Conservation (phyloP, 371 early-diverging fungal species). For the Mucor ambiguus region DNA sequence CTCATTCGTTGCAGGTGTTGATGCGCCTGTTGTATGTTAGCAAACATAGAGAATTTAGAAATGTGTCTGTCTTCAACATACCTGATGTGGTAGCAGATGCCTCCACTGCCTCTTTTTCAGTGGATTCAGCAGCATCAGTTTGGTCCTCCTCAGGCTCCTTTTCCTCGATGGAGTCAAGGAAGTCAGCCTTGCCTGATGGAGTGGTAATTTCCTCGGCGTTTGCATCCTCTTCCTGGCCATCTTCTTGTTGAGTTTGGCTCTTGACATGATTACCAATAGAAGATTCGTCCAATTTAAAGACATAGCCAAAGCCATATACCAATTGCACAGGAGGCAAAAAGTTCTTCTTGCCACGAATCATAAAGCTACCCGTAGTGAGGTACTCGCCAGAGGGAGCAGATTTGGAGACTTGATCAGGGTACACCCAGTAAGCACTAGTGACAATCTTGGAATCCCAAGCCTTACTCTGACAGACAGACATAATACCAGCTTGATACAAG, state of each 20-base stretch:
- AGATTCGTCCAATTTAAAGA: conserved; percentile 89
- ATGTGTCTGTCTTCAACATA: neutral
- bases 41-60: too few relatives aligned
- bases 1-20: neutral
- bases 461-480: conserved; percentile 95
- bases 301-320: conserved; percentile 95
- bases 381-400: conserved; percentile 98
- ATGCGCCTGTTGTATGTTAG: neutral
- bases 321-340: conserved; percentile 94
- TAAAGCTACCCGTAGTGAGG: conserved; percentile 94
- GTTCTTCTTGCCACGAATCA: conserved; percentile 98
- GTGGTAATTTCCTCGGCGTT: neutral
- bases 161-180: conserved; percentile 16
- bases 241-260: conserved; percentile 11
- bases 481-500: conserved; percentile 93
- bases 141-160: neutral
- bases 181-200: neutral
- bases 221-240: conserved; percentile 2
- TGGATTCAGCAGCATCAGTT: conserved; percentile 6
- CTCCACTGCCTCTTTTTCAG: neutral
- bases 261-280: conserved; percentile 71
- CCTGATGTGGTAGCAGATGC: conserved; percentile 5
- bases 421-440: conserved; percentile 97
- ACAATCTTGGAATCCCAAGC: conserved; percentile 99
- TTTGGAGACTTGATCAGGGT: conserved; percentile 91